Evolutionary conservation across 2,329 filamentous ascomycete species (phyloP).

Genomic region (Curvularia verruculosa): DNA sequence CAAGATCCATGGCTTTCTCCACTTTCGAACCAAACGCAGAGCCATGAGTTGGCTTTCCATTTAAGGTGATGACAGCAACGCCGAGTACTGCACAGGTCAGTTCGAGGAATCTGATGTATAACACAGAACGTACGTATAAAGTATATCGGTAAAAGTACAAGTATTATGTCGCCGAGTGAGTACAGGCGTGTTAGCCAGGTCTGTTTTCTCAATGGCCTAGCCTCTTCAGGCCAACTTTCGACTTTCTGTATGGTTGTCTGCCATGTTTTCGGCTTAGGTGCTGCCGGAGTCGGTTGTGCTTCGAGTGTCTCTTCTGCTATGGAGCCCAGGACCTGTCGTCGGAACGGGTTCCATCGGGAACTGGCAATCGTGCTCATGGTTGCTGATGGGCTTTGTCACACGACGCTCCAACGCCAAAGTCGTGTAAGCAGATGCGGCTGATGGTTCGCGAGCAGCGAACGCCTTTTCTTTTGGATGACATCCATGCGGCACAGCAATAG

Average conservation of each 20-base stretch:
- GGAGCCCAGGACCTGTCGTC: slow-evolving; percentile 10
- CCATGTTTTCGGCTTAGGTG: slow-evolving; percentile 32
- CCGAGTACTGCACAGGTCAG: slow-evolving; percentile 31
- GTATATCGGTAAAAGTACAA: slow-evolving; percentile 41
- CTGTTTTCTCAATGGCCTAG: slow-evolving; percentile 28
- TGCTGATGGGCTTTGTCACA: slow-evolving; percentile 15
- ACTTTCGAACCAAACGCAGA: slow-evolving; percentile 38
- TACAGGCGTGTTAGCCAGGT: slow-evolving; percentile 33
- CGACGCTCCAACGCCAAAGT: slow-evolving; percentile 10
- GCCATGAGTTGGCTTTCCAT: slow-evolving; percentile 32
- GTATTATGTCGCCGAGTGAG: slow-evolving; percentile 32
- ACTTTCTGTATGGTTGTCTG: slow-evolving; percentile 29
- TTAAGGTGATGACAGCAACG: slow-evolving; percentile 28
- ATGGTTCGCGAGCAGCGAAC: slow-evolving; percentile 35
- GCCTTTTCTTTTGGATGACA: slow-evolving; percentile 31
- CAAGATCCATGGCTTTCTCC: slow-evolving; percentile 34
- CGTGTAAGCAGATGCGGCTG: slow-evolving; percentile 16
- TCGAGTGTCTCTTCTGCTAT: slow-evolving; percentile 9
- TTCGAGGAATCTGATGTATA: too few relatives aligned
- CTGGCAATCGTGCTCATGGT: slow-evolving; percentile 19
- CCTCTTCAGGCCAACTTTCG: slow-evolving; percentile 41
- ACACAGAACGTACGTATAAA: slow-evolving; percentile 39
- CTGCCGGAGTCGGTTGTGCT: neutral
- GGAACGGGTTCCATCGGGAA: slow-evolving; percentile 22
- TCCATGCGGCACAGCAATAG: slow-evolving; percentile 33